Evolutionary conservation across 2,329 filamentous ascomycete genomes (phyloP).

Genomic region (Lasiodiplodia sp.): DNA sequence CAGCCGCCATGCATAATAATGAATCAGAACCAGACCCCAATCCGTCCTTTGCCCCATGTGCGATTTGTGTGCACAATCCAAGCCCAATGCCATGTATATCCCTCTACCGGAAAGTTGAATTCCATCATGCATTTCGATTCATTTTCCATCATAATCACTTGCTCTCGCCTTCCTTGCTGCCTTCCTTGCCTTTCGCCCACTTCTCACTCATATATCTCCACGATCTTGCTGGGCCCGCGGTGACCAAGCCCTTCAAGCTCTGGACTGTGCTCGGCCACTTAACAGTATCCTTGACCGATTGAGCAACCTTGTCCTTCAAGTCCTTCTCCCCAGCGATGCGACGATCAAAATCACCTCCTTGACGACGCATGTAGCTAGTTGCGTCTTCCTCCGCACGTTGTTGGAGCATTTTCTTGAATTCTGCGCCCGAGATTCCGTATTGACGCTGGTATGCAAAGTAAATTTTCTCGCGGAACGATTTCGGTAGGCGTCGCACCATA

Average conservation of each 20-base stretch:
- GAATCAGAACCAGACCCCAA: neutral
- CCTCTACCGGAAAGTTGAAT: slow-evolving; percentile 12
- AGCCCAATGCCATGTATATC: neutral
- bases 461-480: slow-evolving; percentile 83
- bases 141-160: slow-evolving; percentile 2
- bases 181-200: slow-evolving; percentile 49
- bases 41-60: neutral
- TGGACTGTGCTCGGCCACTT: slow-evolving; percentile 91
- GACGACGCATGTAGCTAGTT: slow-evolving; percentile 70
- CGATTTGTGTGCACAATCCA: neutral
- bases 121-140: neutral
- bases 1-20: neutral
- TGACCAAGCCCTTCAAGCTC: slow-evolving; percentile 82
- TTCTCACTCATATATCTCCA: slow-evolving; percentile 86
- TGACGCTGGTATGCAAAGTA: slow-evolving; percentile 97
- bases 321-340: slow-evolving; percentile 79
- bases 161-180: slow-evolving; percentile 23
- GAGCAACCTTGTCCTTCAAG: slow-evolving; percentile 73
- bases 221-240: slow-evolving; percentile 74
- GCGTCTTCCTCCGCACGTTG: slow-evolving; percentile 73
- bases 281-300: slow-evolving; percentile 85
- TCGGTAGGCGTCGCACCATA: slow-evolving; percentile 92
- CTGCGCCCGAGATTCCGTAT: slow-evolving; percentile 80
- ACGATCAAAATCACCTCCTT: slow-evolving; percentile 85
- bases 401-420: slow-evolving; percentile 86